Percentiles rank a stretch among this genome's conserved stretches.
Evolutionary conservation across 768 basidiomycete genomes (phyloP).

Genomic region (Mycena capillaripes): DNA sequence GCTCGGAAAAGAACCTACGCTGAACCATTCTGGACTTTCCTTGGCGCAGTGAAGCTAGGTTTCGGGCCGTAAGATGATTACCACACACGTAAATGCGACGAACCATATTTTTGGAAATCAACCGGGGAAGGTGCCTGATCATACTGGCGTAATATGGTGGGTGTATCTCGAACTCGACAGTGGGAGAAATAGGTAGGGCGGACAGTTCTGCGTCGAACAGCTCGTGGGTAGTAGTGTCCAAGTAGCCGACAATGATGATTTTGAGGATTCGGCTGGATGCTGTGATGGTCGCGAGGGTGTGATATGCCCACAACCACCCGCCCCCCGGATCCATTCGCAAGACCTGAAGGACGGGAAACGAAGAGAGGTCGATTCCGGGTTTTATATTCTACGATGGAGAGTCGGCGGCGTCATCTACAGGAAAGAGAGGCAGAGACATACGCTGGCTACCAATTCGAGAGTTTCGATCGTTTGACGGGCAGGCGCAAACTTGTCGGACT

Average conservation of each 20-base stretch:
- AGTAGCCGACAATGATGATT: neutral
- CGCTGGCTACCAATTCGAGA: neutral
- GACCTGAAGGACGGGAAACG: neutral
- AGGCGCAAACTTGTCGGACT: slow-evolving; percentile 11
- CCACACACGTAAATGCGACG: neutral
- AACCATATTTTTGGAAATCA: neutral
- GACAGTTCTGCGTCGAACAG: slow-evolving; percentile 1
- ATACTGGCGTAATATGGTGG: slow-evolving; percentile 1
- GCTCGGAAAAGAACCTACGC: neutral
- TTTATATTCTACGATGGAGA: neutral
- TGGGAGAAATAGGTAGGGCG: neutral
- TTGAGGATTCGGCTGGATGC: slow-evolving; percentile 1
- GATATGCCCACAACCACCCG: neutral
- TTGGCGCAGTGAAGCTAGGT: neutral
- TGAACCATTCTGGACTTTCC: neutral
- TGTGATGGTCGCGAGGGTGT: neutral
- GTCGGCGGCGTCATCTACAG: neutral
- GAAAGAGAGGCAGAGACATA: neutral
- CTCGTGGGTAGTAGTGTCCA: slow-evolving; percentile 1
- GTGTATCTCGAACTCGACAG: slow-evolving; percentile 1
- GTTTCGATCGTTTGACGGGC: slow-evolving; percentile 14
- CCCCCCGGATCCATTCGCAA: neutral
- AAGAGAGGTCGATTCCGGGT: neutral
- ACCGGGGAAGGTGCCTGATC: neutral
- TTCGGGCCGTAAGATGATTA: neutral